Evolutionary conservation across 331 rosid species (phyloP), one percentile per base, ranked within the genome.

Genomic region (Telfairia occidentalis): DNA sequence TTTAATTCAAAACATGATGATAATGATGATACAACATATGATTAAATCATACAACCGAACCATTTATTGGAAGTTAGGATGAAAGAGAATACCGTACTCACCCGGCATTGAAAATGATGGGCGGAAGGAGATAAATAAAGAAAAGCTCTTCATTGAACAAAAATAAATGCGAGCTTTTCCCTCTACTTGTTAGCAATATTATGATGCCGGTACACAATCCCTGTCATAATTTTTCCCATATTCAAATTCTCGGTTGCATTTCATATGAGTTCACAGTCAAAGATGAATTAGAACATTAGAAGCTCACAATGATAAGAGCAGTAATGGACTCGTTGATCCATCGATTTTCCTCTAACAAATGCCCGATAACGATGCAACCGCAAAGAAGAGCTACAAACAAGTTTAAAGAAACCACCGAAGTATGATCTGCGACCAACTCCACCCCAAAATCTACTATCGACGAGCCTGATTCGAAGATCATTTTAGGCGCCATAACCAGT

Each of bases 101-200:
- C 97, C 99, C 99, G 26, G 99, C 99, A 76, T 95, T 95, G 89
- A 95, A 95, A 76, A 95, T 95, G 77, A 95, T 95, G 0, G 99
- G 99, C n/a, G 99, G 99, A 34, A 95, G 97, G 82, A 95, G 96
- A 82, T 92, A 95, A 77, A 88, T 92, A 35, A 95, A 95, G 93
- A 95, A 95, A 82, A 95, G 96, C 78, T 91, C 97, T 87, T 90
- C 92, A 53, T 92, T 88, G 64, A 95, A 95, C 10, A 82, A 84
- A 29, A 95, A 81, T 57, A 95, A 84, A 81, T 80, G 97, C 12
- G 99, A 95, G 89, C 96, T 95, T 83, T 84, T 92, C 40, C 99
- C 97, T 83, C 92, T 87, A 3, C 85, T 92, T 3, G 90, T 82
- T 37, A 85, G 80, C 82, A 95, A 79, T 73, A 95, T 95, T 46